Percentiles rank a stretch among this genome's conserved stretches.
Evolutionary conservation across 768 basidiomycete species (phyloP).

Genomic region (Macrolepiota albuminosa): DNA sequence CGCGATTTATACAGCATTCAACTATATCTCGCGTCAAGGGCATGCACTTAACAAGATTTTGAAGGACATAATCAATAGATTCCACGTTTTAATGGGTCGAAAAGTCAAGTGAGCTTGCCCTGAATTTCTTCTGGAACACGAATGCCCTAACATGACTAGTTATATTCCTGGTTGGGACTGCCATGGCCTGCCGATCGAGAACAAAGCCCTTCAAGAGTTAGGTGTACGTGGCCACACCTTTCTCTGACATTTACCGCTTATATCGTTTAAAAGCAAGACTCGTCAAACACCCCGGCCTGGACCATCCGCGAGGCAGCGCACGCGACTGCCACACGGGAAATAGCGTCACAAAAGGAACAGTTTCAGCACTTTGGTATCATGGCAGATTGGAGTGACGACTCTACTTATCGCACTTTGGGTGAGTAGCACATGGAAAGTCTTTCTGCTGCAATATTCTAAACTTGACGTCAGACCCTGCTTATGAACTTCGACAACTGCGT

Average conservation of each 20-base stretch:
- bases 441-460: neutral
- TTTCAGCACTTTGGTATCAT: conserved; percentile 83
- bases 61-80: conserved; percentile 94
- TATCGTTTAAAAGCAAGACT: conserved; percentile 41
- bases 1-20: neutral
- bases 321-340: conserved; percentile 66
- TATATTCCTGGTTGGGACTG: conserved; percentile 98
- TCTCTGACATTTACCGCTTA: neutral
- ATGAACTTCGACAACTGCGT: conserved; percentile 82
- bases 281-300: conserved; percentile 48
- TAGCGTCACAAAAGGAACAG: conserved; percentile 71
- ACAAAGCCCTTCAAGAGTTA: conserved; percentile 80
- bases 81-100: conserved; percentile 70
- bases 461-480: conserved; percentile 61
- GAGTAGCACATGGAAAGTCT: conserved; percentile 2
- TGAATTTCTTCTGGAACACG: neutral
- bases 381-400: conserved; percentile 77
- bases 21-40: conserved; percentile 39
- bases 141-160: conserved; percentile 33
- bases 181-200: conserved; percentile 95
- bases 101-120: conserved; percentile 66
- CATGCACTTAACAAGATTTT: conserved; percentile 95
- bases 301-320: conserved; percentile 69
- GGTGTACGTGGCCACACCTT: conserved; percentile 38
- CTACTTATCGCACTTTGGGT: conserved; percentile 88